A percentile compares a stretch with the other conserved stretches of the same genome.
Conservation (phyloP, 148 eudicot genomes). For the Suaeda aralocaspica region DNA sequence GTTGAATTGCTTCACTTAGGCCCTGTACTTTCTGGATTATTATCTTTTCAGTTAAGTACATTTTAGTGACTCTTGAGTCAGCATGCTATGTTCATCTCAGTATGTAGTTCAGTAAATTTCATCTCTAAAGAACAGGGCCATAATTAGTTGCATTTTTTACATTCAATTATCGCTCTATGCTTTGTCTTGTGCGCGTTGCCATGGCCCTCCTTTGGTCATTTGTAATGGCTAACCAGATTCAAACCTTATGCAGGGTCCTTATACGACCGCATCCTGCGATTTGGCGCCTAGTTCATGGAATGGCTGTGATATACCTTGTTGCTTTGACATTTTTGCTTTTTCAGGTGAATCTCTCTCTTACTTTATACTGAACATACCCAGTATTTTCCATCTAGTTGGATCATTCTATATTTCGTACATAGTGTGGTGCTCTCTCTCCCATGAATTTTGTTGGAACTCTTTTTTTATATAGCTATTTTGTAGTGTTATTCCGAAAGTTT, state of each 20-base stretch:
- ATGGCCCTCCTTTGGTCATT: not conserved
- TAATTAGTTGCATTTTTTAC: too few species aligned
- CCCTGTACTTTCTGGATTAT: too few species aligned
- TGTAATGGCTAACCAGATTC: conserved; percentile 4
- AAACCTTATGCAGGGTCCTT: conserved; percentile 57
- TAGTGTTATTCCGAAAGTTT: not conserved
- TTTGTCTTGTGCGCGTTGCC: too few species aligned
- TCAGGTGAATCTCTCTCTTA: conserved; percentile 50
- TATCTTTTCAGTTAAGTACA: too few species aligned
- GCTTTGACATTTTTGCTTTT: conserved; percentile 90
- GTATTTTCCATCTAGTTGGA: not conserved
- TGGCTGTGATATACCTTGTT: conserved; percentile 95
- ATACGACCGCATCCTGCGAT: conserved; percentile 97
- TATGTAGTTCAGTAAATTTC: too few species aligned
- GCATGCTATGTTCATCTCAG: too few species aligned
- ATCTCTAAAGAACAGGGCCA: too few species aligned
- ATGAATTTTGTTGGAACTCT: not conserved
- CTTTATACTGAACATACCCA: not conserved
- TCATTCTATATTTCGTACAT: not conserved
- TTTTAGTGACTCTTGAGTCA: too few species aligned
- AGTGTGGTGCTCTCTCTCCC: not conserved
- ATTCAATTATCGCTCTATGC: too few species aligned
- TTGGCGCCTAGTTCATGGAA: conserved; percentile 98
- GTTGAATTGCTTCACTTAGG: too few species aligned
- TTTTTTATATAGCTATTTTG: not conserved